Conservation (phyloP, 768 basidiomycete species). For the Porpolomopsis calyptriformis region DNA sequence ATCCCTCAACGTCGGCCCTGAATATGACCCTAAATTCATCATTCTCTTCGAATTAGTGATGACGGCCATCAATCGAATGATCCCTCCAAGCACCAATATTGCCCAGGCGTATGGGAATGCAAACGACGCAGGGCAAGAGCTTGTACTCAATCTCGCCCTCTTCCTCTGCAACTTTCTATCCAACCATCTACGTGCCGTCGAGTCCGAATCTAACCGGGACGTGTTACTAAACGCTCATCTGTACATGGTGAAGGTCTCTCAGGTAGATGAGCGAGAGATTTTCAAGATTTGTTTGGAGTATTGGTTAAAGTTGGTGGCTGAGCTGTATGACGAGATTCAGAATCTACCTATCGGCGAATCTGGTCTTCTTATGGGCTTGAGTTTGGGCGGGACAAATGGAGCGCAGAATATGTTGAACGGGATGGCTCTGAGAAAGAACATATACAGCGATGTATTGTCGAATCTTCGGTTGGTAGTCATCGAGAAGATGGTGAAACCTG, state of each 20-base stretch:
- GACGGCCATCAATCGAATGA: conserved; percentile 95
- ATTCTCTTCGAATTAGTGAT: conserved; percentile 97
- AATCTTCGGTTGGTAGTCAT: conserved; percentile 93
- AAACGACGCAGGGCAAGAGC: conserved; percentile 88
- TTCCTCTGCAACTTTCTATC: conserved; percentile 96
- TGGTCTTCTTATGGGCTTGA: conserved; percentile 80
- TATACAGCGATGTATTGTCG: conserved; percentile 90
- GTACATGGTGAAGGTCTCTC: conserved; percentile 97
- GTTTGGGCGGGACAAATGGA: conserved; percentile 58
- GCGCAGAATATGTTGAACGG: conserved; percentile 61
- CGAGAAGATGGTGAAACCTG: conserved; percentile 98
- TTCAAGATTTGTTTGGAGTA: conserved; percentile 99
- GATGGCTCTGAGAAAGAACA: conserved; percentile 80
- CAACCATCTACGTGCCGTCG: conserved; percentile 87
- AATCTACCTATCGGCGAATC: conserved; percentile 81
- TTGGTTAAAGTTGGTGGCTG: conserved; percentile 91
- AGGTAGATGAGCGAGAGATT: conserved; percentile 96
- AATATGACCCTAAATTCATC: conserved; percentile 97
- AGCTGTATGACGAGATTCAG: conserved; percentile 96
- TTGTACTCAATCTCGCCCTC: conserved; percentile 93
- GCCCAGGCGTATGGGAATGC: conserved; percentile 84
- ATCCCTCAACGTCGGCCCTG: conserved; percentile 84
- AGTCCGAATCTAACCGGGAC: conserved; percentile 82
- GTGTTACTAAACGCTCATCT: conserved; percentile 93
- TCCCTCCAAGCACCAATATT: conserved; percentile 91